Conservation (phyloP, 208 protist species). For the Leishmania braziliensis region DNA sequence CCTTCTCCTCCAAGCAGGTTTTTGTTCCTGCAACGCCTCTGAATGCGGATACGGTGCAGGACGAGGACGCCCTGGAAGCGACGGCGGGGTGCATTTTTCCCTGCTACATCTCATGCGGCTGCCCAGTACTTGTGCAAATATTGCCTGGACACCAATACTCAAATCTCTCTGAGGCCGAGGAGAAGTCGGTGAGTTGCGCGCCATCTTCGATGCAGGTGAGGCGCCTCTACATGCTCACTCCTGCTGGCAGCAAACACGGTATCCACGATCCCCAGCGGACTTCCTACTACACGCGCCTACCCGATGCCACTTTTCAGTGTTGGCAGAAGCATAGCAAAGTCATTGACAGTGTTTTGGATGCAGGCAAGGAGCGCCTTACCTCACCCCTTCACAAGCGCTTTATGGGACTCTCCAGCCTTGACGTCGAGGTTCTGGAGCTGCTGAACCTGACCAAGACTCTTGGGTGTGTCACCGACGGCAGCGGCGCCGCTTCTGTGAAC, state of each 20-base stretch:
- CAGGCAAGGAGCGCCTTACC: not conserved
- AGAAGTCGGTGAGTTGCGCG: not conserved
- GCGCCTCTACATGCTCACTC: not conserved
- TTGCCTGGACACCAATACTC: not conserved
- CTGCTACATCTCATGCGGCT: constrained; percentile 24
- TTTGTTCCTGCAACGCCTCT: not conserved
- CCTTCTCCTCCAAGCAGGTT: constrained; percentile 18
- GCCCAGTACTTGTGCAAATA: constrained; percentile 4
- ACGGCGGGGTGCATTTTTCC: constrained; percentile 13
- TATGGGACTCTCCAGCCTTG: constrained; percentile 1
- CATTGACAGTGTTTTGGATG: not conserved
- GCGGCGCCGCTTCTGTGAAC: not conserved
- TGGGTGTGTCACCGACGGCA: not conserved
- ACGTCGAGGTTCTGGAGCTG: constrained; percentile 23
- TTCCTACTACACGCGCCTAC: not conserved
- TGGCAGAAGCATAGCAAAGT: constrained; percentile 10
- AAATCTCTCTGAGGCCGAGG: not conserved
- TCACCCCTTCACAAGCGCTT: not conserved
- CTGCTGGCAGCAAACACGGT: not conserved
- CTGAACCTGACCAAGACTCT: constrained; percentile 10
- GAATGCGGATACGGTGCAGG: not conserved
- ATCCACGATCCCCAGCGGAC: not conserved
- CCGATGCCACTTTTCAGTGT: constrained; percentile 3
- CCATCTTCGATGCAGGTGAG: not conserved
- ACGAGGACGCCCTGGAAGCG: not conserved